phyloP scores from a whole-genome alignment of 108 stramenopile species.

The Chaetoceros muelleri region DNA sequence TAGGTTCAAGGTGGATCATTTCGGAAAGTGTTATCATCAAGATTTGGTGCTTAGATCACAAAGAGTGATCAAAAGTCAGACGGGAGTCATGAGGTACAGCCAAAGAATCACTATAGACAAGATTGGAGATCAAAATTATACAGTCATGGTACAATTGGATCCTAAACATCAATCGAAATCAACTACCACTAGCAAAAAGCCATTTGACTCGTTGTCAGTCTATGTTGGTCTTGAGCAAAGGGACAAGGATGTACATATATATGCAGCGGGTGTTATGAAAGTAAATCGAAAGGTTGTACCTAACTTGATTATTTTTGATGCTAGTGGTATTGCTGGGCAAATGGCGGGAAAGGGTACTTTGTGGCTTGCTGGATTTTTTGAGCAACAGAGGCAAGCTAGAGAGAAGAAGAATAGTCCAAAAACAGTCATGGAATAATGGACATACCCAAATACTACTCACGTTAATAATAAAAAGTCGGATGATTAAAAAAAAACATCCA shows the following conservation, averaged over 20 bases:
- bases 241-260: conserved; percentile 34
- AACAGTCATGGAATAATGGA: no score
- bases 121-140: conserved; percentile 27
- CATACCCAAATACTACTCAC: no score
- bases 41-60: conserved; percentile 35
- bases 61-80: conserved; percentile 32
- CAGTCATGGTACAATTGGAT: conserved; percentile 26
- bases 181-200: conserved; percentile 22
- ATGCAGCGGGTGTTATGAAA: conserved; percentile 35
- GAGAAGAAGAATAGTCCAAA: neutral
- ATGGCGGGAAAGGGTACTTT: conserved; percentile 46
- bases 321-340: conserved; percentile 33
- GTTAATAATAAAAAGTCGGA: no score
- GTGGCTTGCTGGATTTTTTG: conserved; percentile 39
- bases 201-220: conserved; percentile 33
- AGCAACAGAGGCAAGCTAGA: conserved; percentile 5
- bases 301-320: conserved; percentile 36
- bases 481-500: no score
- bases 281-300: conserved; percentile 43
- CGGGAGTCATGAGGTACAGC: conserved; percentile 35
- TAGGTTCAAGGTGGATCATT: conserved; percentile 9
- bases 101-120: conserved; percentile 36
- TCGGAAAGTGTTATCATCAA: conserved; percentile 22
- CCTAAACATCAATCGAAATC: conserved; percentile 3
- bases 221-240: conserved; percentile 35